Evolutionary conservation across 768 basidiomycete species (phyloP), one percentile per base, ranked within the genome.

Genomic region (Cyathus striatus): DNA sequence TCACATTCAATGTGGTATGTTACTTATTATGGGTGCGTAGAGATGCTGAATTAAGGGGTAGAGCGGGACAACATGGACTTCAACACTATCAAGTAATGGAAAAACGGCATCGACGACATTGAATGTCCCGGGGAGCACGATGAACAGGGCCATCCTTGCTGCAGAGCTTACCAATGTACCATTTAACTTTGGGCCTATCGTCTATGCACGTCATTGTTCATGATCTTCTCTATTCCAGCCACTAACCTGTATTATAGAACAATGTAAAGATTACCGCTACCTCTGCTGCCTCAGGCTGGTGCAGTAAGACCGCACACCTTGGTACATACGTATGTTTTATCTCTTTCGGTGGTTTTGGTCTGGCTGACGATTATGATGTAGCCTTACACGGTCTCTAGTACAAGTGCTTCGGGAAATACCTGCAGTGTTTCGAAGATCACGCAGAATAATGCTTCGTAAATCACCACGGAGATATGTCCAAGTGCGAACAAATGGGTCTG

Each of bases 131-230:
- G 57, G 54, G 18, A 58, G 39, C 42, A 58, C 57, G 0, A 58
- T 58, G 57, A 56, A 58, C 40, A 58, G 57, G 14, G 57, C 57
- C 3, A 58, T 58, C 20, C 56, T 58, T 36, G 57, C 57, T 26
- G 57, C 50, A 26, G 57, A 58, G 51, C 33, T 58, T 12, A 54
- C 51, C 16, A 43, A 51, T 33, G 55, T 58, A 14, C 45, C 55
- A n/a, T 58, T 58, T 48, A 47, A 58, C 23, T 58, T 58, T 39
- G 57, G 57, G 12, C 57, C 57, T 13, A 50, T 58, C 37, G 49
- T 46, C 42, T 58, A 53, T 24, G 53, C 51, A 27, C 5, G 51
- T 43, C 4, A 6, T 16, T n/a, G 2, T 6, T 37, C 7, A 23
- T 18, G 38, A 3, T 32, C 18, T 18, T 21, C 4, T 18, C 26